These are phyloP conservation scores for Paramecium primaurelia DNA, from an alignment of 73 alveolate genomes.

Conservation along the genomic window DNA sequence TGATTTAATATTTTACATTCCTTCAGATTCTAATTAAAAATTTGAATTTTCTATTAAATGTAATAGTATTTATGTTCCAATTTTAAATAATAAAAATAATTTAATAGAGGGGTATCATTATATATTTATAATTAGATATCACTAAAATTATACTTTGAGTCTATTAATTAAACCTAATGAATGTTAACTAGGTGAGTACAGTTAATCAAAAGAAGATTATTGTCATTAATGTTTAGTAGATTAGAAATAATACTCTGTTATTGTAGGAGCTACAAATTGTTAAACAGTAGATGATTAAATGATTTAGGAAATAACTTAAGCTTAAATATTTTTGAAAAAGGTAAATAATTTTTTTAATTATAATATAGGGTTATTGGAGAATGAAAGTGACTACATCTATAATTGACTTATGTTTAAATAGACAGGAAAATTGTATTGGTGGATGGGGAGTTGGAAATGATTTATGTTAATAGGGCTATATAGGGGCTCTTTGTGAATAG, in stretches of 20 bases:
- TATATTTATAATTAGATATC: neutral
- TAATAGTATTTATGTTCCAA: neutral
- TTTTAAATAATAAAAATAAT: neutral
- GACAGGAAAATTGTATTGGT: neutral
- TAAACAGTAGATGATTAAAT: neutral
- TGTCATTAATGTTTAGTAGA: neutral
- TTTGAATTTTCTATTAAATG: neutral
- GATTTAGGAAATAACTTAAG: neutral
- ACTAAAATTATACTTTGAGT: neutral
- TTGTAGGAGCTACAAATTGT: neutral
- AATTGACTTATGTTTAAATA: neutral
- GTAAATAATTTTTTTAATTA: neutral
- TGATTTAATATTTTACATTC: neutral
- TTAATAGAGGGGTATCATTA: neutral
- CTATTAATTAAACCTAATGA: neutral
- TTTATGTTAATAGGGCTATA: neutral
- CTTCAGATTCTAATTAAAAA: neutral
- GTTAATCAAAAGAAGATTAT: neutral
- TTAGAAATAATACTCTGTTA: neutral
- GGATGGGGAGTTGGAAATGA: neutral
- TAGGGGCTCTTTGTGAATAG: neutral
- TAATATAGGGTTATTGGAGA: neutral
- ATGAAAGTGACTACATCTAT: neutral
- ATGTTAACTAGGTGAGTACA: neutral
- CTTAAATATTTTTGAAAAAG: neutral